A percentile compares a stretch with the other conserved stretches of the same genome.
Conservation (phyloP, 2,329 filamentous ascomycete species). For the Diaporthe vexans region DNA sequence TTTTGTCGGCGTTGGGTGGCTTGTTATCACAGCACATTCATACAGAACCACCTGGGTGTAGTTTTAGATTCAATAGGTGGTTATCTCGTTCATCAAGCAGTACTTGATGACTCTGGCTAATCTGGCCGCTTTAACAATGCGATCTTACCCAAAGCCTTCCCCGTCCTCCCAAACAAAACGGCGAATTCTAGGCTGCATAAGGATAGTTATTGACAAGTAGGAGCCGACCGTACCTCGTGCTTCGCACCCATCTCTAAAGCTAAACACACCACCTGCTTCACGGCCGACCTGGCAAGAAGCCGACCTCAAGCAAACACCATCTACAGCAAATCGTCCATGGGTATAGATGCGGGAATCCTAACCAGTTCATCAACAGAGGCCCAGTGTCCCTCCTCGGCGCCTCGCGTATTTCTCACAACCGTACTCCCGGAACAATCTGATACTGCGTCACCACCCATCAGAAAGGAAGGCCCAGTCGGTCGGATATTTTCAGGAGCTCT, state of each 20-base stretch:
- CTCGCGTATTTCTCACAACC: conserved; percentile 34
- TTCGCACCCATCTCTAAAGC: neutral
- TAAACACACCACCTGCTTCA: neutral
- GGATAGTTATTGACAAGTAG: conserved; percentile 37
- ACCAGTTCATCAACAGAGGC: conserved; percentile 16
- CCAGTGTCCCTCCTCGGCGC: conserved; percentile 16
- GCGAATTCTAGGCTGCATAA: conserved; percentile 22
- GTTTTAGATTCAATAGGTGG: conserved; percentile 4
- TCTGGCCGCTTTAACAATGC: neutral
- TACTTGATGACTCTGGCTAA: neutral
- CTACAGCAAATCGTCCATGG: conserved; percentile 26
- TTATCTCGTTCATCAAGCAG: neutral
- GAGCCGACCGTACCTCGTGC: neutral
- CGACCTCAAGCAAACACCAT: neutral
- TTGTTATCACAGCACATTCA: neutral
- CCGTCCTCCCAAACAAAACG: neutral
- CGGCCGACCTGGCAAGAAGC: neutral
- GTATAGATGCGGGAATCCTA: conserved; percentile 2
- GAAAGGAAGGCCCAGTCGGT: conserved; percentile 2
- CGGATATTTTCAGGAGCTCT: conserved; percentile 13
- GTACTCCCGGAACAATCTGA: conserved; percentile 41
- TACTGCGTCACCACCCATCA: conserved; percentile 23
- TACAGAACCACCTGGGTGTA: neutral
- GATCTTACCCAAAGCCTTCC: neutral
- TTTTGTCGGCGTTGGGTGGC: neutral